Evolutionary conservation across 345 rosid genomes (phyloP).

Genomic region (Noccaea caerulescens): DNA sequence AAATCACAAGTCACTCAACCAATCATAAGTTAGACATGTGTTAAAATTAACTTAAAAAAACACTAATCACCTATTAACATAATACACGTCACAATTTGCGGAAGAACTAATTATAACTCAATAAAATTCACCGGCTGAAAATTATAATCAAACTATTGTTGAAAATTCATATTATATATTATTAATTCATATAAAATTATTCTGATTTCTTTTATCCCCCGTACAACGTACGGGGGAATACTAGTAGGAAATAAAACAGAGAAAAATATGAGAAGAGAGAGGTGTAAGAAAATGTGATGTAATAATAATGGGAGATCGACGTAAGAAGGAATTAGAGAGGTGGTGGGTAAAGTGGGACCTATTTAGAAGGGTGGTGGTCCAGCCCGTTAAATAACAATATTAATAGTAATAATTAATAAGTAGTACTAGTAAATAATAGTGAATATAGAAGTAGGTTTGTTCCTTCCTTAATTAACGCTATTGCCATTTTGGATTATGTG

Average conservation of each 20-base stretch:
- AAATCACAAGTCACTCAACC: too few species aligned
- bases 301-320: conserved; percentile 40
- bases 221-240: too few species aligned
- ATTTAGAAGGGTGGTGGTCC: conserved; percentile 26
- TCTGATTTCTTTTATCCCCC: too few species aligned
- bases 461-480: conserved; percentile 44
- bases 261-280: background rate
- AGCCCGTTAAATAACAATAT: conserved; percentile 33
- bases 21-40: too few species aligned
- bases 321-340: conserved; percentile 29
- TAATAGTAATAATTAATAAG: background rate
- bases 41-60: too few species aligned
- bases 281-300: conserved; percentile 30
- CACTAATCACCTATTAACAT: too few species aligned
- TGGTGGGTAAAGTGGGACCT: conserved; percentile 43
- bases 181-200: too few species aligned
- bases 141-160: too few species aligned
- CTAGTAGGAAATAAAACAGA: background rate
- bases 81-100: too few species aligned
- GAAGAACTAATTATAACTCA: too few species aligned
- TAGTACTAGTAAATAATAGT: background rate
- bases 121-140: too few species aligned
- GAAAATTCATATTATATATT: too few species aligned
- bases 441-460: conserved; percentile 39
- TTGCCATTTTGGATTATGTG: conserved; percentile 40